Conservation (phyloP, 2,329 filamentous ascomycete species). For the Penicillium vulpinum region DNA sequence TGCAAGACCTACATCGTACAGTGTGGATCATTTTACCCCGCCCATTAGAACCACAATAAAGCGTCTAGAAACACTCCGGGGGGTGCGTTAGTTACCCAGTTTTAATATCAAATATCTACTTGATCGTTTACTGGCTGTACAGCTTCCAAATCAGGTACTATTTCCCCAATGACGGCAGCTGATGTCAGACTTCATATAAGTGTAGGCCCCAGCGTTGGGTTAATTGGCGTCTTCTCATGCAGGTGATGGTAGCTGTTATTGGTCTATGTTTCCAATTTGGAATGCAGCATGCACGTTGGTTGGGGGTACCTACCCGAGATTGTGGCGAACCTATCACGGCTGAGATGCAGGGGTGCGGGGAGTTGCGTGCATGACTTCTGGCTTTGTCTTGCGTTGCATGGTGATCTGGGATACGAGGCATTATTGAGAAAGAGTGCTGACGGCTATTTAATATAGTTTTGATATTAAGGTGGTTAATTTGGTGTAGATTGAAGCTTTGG, state of each 20-base stretch:
- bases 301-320: constrained; percentile 2
- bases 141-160: not conserved
- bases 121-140: not conserved
- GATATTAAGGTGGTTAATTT: not conserved
- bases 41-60: not conserved
- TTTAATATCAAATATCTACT: not conserved
- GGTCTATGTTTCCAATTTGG: not conserved
- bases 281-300: constrained; percentile 5
- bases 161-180: not conserved
- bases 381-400: constrained; percentile 1
- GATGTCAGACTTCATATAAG: constrained; percentile 5
- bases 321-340: constrained; percentile 7
- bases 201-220: not conserved
- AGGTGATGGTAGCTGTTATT: not conserved
- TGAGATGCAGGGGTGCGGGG: not conserved
- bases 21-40: constrained; percentile 7
- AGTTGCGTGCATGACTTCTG: not conserved
- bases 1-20: not conserved
- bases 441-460: no score
- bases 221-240: not conserved
- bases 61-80: not conserved
- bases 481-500: not conserved
- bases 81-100: not conserved
- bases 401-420: not conserved
- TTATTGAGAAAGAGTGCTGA: not conserved